phyloP scores from a whole-genome alignment of 192 early-diverging fungal genomes.

The Podila verticillata region DNA sequence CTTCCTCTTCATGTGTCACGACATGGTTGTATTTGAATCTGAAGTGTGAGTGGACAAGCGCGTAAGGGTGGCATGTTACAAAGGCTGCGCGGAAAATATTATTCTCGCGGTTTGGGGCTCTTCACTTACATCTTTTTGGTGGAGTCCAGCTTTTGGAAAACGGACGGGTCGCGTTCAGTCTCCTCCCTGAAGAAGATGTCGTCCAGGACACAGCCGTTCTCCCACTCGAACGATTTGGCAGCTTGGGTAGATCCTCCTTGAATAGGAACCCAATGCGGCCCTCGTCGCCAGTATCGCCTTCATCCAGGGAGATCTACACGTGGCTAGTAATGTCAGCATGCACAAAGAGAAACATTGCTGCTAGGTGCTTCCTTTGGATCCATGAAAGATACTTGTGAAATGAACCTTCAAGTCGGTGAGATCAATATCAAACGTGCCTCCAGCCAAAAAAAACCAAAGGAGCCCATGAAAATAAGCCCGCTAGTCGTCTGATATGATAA shows the following conservation, averaged over 20 bases:
- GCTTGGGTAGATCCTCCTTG: slow-evolving; percentile 15
- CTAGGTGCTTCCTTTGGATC: too few species aligned
- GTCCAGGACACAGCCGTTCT: slow-evolving; percentile 54
- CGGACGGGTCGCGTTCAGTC: slow-evolving; percentile 31
- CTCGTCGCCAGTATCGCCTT: not conserved
- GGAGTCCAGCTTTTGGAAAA: slow-evolving; percentile 19
- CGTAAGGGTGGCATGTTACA: too few species aligned
- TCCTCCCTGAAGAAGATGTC: slow-evolving; percentile 54
- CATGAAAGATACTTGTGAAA: not conserved
- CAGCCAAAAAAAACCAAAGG: slow-evolving; percentile 61
- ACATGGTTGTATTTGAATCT: slow-evolving; percentile 43
- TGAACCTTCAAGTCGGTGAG: slow-evolving; percentile 48
- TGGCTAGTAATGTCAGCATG: not conserved
- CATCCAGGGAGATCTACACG: too few species aligned
- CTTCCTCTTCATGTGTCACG: slow-evolving; percentile 44
- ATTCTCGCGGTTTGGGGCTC: too few species aligned
- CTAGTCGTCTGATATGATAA: slow-evolving; percentile 48
- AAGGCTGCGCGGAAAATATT: too few species aligned
- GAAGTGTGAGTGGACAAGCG: not conserved
- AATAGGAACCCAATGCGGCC: slow-evolving; percentile 34
- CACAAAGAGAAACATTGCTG: not conserved
- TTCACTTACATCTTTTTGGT: slow-evolving; percentile 8
- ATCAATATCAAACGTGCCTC: slow-evolving; percentile 51
- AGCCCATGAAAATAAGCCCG: slow-evolving; percentile 48
- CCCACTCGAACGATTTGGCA: slow-evolving; percentile 27